A percentile compares a stretch with the other conserved stretches of the same genome.
Conservation (phyloP, 352 stramenopile species). For the Phytophthora nicotianae region DNA sequence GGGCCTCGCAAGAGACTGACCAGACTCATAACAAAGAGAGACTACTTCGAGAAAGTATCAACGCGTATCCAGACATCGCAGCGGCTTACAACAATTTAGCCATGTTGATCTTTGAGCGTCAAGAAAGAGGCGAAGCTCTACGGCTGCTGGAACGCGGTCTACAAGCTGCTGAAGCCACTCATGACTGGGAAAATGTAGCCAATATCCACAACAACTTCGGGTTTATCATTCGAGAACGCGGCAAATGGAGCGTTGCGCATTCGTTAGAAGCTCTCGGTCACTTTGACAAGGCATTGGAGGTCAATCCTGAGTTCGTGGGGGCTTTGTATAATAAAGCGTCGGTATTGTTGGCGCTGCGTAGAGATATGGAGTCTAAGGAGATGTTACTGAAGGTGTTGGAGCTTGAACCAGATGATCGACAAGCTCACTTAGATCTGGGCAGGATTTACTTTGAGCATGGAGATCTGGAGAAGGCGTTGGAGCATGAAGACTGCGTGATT, state of each 20-base stretch:
- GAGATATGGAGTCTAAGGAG: conserved; percentile 40
- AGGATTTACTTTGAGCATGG: conserved; percentile 55
- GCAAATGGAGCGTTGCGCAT: conserved; percentile 41
- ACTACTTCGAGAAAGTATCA: conserved; percentile 57
- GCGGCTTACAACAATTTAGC: conserved; percentile 84
- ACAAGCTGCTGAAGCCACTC: conserved; percentile 28
- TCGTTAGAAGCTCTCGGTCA: conserved; percentile 57
- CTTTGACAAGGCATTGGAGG: conserved; percentile 60
- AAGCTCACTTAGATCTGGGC: conserved; percentile 62
- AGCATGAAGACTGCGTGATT: conserved; percentile 55
- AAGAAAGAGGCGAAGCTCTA: conserved; percentile 36
- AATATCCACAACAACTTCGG: conserved; percentile 83
- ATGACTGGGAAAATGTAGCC: conserved; percentile 46
- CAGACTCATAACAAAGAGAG: conserved; percentile 25
- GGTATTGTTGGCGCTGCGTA: conserved; percentile 46
- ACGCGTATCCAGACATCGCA: conserved; percentile 48
- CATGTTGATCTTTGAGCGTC: conserved; percentile 51
- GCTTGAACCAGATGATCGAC: conserved; percentile 44
- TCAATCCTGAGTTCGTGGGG: conserved; percentile 41
- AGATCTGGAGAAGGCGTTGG: conserved; percentile 43
- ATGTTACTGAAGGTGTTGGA: conserved; percentile 48
- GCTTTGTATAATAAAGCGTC: conserved; percentile 80
- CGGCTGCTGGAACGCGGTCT: conserved; percentile 49
- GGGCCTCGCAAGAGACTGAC: conserved; percentile 13
- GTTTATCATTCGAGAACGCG: conserved; percentile 42